Evolutionary conservation across 169 alveolate genomes (phyloP), one percentile per base, ranked within the genome.

Genomic region (Eimeria zaria): DNA sequence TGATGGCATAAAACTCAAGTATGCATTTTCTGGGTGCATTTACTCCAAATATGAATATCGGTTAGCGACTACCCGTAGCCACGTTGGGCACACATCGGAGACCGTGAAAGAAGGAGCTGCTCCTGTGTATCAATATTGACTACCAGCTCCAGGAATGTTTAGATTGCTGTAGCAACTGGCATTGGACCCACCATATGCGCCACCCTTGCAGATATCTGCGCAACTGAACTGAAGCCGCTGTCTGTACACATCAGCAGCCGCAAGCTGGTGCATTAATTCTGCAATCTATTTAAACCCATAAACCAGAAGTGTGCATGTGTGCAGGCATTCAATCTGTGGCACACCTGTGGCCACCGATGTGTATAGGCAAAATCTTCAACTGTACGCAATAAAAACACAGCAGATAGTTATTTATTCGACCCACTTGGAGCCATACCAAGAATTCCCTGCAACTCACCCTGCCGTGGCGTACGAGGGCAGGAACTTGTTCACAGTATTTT

Each of bases 191-290:
- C 93, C 93, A 44, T 62, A 85, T 60, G 93, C 60, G 80, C 93
- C 93, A 22, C 93, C 93, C 81, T 85, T 85, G 93, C 93, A 85
- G 41, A 62, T 73, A 44, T 85, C 93, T 27, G 93, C 93, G 14
- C 93, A 85, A 30, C 93, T 85, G 62, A 85, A 85, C 80, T 85
- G 93, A 41, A 85, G 93, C 55, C 93, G 93, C 80, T 85, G 93
- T 41, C 93, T 85, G 93, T 44, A 60, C 81, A 39, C 93, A 85
- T 20, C 12, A 48, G 36, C 41, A 39, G 60, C 64, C 9, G 62
- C 88, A 78, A 36, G 36, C 0, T 48, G 30, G 20, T 18, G 33
- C 27, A 48, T 22, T 46, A 44, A 41, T 18, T 33, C 80, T 12
- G 22, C 58, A 24, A 16, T 6, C 8, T 8, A 78, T 11, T 48